These are phyloP conservation scores for Lasiodiplodia citricola DNA, from an alignment of 2,329 filamentous ascomycete species.

Conservation along the genomic window DNA sequence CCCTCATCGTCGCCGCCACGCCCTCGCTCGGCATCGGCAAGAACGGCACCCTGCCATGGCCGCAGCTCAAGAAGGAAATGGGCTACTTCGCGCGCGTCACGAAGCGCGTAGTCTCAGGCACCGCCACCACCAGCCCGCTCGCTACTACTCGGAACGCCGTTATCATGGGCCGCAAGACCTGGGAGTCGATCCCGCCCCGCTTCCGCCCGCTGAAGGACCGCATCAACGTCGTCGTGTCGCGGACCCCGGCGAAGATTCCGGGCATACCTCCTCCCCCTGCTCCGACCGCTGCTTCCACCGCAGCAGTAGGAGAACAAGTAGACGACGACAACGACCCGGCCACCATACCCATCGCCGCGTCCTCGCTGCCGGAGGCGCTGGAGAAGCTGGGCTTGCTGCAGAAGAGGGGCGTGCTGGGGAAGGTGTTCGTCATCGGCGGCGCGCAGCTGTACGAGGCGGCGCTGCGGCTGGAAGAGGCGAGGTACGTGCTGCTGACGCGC, in stretches of 20 bases:
- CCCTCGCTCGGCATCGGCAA: constrained; percentile 86
- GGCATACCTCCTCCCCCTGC: background rate
- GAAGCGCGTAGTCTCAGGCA: constrained; percentile 58
- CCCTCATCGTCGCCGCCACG: constrained; percentile 94
- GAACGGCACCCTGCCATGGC: constrained; percentile 83
- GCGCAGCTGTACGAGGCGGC: constrained; percentile 81
- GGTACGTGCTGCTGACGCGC: constrained; percentile 71
- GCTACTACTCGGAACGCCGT: constrained; percentile 63
- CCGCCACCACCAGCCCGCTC: constrained; percentile 29
- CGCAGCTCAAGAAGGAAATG: constrained; percentile 88
- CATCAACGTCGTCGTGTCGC: constrained; percentile 81
- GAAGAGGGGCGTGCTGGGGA: constrained; percentile 50
- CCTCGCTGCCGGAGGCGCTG: constrained; percentile 2
- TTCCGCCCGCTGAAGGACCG: constrained; percentile 82
- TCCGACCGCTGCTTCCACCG: background rate
- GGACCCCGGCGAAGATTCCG: constrained; percentile 35
- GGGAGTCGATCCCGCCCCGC: constrained; percentile 81
- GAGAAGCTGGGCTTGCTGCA: constrained; percentile 8
- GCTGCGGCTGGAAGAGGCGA: constrained; percentile 63
- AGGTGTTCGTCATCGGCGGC: constrained; percentile 88
- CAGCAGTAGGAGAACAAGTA: background rate
- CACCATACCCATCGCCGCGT: background rate
- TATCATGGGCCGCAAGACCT: constrained; percentile 97
- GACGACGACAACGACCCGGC: background rate
- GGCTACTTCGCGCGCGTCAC: constrained; percentile 92